A percentile compares a stretch with the other conserved stretches of the same genome.
phyloP scores from a whole-genome alignment of 371 early-diverging fungal genomes.

The Zopfochytrium polystomum region DNA sequence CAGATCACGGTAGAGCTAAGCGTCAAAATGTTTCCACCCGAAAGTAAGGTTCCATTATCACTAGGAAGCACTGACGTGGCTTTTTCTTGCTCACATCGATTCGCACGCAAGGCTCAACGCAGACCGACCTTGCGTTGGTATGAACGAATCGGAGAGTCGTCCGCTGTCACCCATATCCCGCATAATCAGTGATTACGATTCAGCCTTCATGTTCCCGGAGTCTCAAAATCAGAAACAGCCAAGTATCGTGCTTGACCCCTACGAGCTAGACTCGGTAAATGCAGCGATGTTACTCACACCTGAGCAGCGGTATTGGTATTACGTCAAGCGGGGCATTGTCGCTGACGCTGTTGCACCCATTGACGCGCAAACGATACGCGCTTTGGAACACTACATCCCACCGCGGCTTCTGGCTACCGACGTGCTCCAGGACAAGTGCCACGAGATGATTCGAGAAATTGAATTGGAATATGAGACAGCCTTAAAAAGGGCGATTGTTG shows the following conservation, averaged over 20 bases:
- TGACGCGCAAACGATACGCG: conserved; percentile 20
- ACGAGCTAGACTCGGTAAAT: conserved; percentile 42
- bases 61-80: neutral
- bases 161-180: conserved; percentile 45
- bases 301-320: conserved; percentile 51
- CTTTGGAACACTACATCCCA: conserved; percentile 29
- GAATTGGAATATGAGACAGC: conserved; percentile 36
- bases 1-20: neutral
- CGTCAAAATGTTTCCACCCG: neutral
- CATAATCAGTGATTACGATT: conserved; percentile 24
- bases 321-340: conserved; percentile 45
- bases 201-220: conserved; percentile 7
- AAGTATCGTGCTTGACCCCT: conserved; percentile 43
- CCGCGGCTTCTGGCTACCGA: conserved; percentile 24
- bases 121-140: neutral
- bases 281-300: conserved; percentile 47
- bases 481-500: conserved; percentile 48
- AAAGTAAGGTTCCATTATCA: neutral
- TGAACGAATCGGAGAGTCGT: conserved; percentile 20
- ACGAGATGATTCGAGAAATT: conserved; percentile 38
- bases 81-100: neutral
- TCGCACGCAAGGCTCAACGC: neutral
- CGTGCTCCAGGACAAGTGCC: conserved; percentile 20
- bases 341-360: conserved; percentile 39
- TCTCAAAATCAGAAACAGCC: conserved; percentile 22